Percentiles rank a stretch among this genome's conserved stretches.
phyloP scores from a whole-genome alignment of 176 grass and related monocot species.

The Oropetium thomaeum region DNA sequence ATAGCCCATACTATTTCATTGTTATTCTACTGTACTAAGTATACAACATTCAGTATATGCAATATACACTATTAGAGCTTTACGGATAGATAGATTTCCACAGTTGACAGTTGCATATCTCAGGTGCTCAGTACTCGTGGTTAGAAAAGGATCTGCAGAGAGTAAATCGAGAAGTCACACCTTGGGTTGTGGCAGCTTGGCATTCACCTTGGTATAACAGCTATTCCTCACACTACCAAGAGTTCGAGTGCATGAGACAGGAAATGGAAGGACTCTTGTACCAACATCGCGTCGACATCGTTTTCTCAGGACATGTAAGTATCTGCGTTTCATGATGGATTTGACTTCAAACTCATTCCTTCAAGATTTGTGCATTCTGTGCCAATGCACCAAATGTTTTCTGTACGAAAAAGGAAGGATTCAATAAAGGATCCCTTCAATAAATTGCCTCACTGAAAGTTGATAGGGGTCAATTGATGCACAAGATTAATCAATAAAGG shows the following conservation, averaged over 20 bases:
- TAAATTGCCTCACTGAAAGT: background rate
- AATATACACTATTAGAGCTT: background rate
- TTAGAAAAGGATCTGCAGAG: constrained; percentile 58
- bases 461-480: no score
- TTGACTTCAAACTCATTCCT: background rate
- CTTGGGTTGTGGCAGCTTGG: constrained; percentile 81
- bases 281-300: constrained; percentile 60
- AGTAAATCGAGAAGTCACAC: constrained; percentile 63
- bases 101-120: background rate
- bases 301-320: constrained; percentile 88
- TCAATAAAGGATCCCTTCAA: no score
- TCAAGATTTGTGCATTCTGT: background rate
- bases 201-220: constrained; percentile 96
- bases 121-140: constrained; percentile 58
- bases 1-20: no score
- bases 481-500: no score
- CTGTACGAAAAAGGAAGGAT: background rate
- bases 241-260: constrained; percentile 93
- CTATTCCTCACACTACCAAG: constrained; percentile 89
- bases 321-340: background rate
- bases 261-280: constrained; percentile 85
- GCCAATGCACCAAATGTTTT: background rate
- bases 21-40: background rate
- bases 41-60: background rate
- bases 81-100: background rate